Evolutionary conservation across 2,329 filamentous ascomycete species (phyloP), one percentile per base, ranked within the genome.

Genomic region (Domatiomyces globalis): DNA sequence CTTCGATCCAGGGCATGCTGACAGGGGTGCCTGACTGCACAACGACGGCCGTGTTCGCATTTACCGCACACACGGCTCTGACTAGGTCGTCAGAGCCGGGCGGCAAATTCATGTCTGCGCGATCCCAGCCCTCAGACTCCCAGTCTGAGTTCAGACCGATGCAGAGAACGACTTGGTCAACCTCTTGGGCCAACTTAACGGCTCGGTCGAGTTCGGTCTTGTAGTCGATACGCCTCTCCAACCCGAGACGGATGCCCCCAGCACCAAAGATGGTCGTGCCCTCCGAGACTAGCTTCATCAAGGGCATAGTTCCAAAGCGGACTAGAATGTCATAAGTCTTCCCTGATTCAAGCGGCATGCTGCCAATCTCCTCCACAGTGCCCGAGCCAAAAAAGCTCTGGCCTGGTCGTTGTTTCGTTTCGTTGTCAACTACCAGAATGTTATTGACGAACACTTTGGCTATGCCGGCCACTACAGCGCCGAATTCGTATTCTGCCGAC

Each of bases 101-200:
- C 43, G 78, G 78, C 1, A 80, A 67, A 53, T 78, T 73, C 76
- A 80, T 78, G 62, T 71, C 69, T 9, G 70, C 67, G 51, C 78
- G 74, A 58, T 81, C 78, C 42, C 78, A 73, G 29, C 84, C 84
- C 68, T 89, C 85, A 0, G 81, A 83, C 65, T 90, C 86, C 84
- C 85, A 90, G 62, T 90, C 85, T 39, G 77, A 77, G 61, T 88
- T 89, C 46, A 92, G 74, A 1, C 87, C 87, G 1, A 81, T 82
- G 62, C 85, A 85, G 50, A 92, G 72, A 55, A 92, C 75, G 46
- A 89, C 86, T 62, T 89, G 83, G 51, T 90, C 85, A 1, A 82
- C 81, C 43, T 77, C 73, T 62, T 74, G 76, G 27, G 87, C 87
- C 5, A 84, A 71, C 25, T 76, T 72, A 1, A 84, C 82, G 0